A percentile compares a stretch with the other conserved stretches of the same genome.
phyloP scores from a whole-genome alignment of 148 eudicot species.

The Suaeda aralocaspica region DNA sequence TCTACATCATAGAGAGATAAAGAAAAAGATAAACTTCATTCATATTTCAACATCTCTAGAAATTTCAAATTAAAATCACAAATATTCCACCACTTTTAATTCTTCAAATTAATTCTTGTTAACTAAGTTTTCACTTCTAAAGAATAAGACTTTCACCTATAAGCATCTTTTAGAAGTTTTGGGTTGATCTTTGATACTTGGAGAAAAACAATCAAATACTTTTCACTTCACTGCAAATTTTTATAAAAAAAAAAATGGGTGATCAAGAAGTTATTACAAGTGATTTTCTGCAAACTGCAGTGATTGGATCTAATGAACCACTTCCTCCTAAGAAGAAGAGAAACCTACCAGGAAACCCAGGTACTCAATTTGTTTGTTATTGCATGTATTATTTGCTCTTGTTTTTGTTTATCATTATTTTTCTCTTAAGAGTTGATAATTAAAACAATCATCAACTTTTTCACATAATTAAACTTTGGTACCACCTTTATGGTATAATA shows the following conservation, averaged over 20 bases:
- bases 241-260: constrained; percentile 30
- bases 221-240: neutral
- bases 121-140: neutral
- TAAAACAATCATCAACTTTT: neutral
- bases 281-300: constrained; percentile 39
- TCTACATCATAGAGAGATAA: constrained; percentile 4
- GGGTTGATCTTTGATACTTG: neutral
- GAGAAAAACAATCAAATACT: neutral
- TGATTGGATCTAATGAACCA: constrained; percentile 40
- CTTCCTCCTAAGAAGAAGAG: constrained; percentile 72
- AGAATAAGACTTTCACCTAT: too few species aligned
- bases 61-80: neutral
- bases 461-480: neutral
- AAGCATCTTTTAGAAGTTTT: neutral
- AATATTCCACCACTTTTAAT: neutral
- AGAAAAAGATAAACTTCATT: neutral
- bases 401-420: neutral
- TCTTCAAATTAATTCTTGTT: neutral
- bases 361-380: constrained; percentile 1
- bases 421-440: neutral
- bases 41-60: constrained; percentile 1
- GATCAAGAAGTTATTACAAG: constrained; percentile 49
- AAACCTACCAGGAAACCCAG: constrained; percentile 77
- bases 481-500: constrained; percentile 19
- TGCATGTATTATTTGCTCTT: neutral